Percentiles rank a stretch among this genome's conserved stretches.
Conservation (phyloP, 2,329 filamentous ascomycete species). For the Colletotrichum echinochloae region DNA sequence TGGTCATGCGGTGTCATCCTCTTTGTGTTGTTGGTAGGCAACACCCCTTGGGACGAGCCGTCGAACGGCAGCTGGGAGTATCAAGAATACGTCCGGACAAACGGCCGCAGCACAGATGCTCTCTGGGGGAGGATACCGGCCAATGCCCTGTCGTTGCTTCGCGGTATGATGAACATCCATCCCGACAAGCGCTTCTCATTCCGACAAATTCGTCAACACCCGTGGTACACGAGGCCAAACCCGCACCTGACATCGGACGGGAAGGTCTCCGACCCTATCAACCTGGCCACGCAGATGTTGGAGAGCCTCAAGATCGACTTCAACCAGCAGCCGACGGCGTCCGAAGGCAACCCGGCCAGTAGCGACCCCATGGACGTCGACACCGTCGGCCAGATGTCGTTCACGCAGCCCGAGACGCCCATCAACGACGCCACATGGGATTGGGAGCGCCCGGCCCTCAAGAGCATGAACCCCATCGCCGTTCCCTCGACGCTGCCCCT, state of each 20-base stretch:
- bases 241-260: constrained; percentile 80
- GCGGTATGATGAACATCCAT: constrained; percentile 93
- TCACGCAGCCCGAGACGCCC: constrained; percentile 88
- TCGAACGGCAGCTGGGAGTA: constrained; percentile 90
- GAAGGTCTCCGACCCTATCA: constrained; percentile 80
- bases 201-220: constrained; percentile 86
- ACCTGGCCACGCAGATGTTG: constrained; percentile 94
- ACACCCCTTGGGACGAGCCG: constrained; percentile 97
- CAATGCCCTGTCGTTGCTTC: constrained; percentile 82
- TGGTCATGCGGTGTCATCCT: constrained; percentile 99
- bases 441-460: constrained; percentile 81
- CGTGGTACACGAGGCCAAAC: constrained; percentile 92
- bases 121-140: constrained; percentile 84
- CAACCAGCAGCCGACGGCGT: constrained; percentile 71
- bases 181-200: constrained; percentile 83
- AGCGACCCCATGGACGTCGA: constrained; percentile 80
- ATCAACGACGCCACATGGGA: constrained; percentile 83
- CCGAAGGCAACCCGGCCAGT: constrained; percentile 49
- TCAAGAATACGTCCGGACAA: constrained; percentile 83
- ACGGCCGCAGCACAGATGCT: constrained; percentile 85
- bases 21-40: constrained; percentile 93
- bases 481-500: constrained; percentile 64
- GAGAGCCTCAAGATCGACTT: constrained; percentile 92
- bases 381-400: constrained; percentile 66
- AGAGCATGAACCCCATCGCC: constrained; percentile 59